These are phyloP conservation scores for Aechmea fasciata DNA, from an alignment of 176 grass and related monocot genomes.

Conservation along the genomic window DNA sequence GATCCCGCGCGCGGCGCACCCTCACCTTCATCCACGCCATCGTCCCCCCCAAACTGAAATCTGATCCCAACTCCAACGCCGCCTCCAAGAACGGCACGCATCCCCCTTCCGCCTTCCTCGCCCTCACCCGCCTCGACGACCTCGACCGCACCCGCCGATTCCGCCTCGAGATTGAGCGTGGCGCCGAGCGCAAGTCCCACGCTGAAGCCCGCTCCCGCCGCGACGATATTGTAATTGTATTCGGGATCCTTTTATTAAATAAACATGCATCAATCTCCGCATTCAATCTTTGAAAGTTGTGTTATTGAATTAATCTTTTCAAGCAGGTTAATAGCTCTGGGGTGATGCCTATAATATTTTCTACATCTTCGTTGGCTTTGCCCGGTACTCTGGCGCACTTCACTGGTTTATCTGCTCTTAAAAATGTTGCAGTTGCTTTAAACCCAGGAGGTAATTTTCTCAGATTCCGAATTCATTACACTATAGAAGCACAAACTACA, in stretches of 20 bases:
- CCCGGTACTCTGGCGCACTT: constrained; percentile 93
- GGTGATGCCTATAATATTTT: constrained; percentile 99
- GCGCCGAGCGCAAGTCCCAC: constrained; percentile 19
- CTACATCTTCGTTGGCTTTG: constrained; percentile 87
- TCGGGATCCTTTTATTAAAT: not conserved
- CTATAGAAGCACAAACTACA: not conserved
- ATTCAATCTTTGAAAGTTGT: not conserved
- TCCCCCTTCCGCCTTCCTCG: constrained; percentile 33
- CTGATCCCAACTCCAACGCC: constrained; percentile 13
- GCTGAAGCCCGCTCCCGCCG: constrained; percentile 8
- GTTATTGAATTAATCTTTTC: constrained; percentile 8
- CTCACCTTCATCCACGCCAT: constrained; percentile 84
- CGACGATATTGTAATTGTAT: no score
- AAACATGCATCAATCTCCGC: not conserved
- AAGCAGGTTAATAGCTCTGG: constrained; percentile 93
- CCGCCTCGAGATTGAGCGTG: constrained; percentile 63
- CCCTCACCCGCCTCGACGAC: constrained; percentile 49
- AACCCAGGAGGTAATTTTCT: constrained; percentile 69
- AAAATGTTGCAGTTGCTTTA: constrained; percentile 76
- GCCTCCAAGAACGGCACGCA: constrained; percentile 11
- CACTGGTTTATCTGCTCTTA: constrained; percentile 75
- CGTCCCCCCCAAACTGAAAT: constrained; percentile 48
- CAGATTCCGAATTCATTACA: constrained; percentile 7
- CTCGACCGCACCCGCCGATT: constrained; percentile 47
- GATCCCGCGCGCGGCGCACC: no score